These are phyloP conservation scores for Arctium lappa DNA, from an alignment of 129 eudicot genomes.

Conservation along the genomic window DNA sequence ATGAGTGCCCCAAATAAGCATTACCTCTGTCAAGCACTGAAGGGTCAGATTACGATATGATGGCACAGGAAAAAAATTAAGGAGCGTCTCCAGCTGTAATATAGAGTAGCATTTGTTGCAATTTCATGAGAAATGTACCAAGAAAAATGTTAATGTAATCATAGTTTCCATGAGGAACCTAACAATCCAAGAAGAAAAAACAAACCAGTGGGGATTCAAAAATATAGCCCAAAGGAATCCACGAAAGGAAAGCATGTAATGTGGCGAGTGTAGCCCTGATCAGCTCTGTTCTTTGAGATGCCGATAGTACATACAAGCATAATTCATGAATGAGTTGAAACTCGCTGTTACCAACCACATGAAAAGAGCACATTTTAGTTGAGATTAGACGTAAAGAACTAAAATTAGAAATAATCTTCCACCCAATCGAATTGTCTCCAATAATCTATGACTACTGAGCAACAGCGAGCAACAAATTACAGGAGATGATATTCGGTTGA, in stretches of 20 bases:
- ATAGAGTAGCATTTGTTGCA: conserved; percentile 7
- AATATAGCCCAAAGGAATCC: conserved; percentile 99
- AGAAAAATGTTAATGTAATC: not conserved
- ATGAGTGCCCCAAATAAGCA: not conserved
- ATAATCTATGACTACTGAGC: not conserved
- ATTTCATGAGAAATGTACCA: conserved; percentile 7
- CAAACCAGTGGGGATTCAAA: conserved; percentile 98
- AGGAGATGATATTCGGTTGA: not conserved
- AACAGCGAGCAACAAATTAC: not conserved
- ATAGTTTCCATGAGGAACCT: not conserved
- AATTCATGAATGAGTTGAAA: conserved; percentile 97
- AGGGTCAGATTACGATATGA: conserved; percentile 86
- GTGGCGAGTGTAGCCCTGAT: conserved; percentile 94
- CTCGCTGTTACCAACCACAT: conserved; percentile 60
- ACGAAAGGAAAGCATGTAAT: conserved; percentile 96
- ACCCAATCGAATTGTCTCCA: not conserved
- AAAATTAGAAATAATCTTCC: not conserved
- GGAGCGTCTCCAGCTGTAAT: conserved; percentile 80
- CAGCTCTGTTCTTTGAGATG: conserved; percentile 94
- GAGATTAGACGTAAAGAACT: not conserved
- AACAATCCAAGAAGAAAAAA: conserved; percentile 3
- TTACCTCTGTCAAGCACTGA: conserved; percentile 95
- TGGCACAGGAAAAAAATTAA: conserved; percentile 73
- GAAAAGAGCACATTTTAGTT: conserved; percentile 5
- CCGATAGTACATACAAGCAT: conserved; percentile 93